Base-by-base conservation (phyloP, 2,329 filamentous ascomycete genomes). In the Neocatenulostroma microsporum region DNA sequence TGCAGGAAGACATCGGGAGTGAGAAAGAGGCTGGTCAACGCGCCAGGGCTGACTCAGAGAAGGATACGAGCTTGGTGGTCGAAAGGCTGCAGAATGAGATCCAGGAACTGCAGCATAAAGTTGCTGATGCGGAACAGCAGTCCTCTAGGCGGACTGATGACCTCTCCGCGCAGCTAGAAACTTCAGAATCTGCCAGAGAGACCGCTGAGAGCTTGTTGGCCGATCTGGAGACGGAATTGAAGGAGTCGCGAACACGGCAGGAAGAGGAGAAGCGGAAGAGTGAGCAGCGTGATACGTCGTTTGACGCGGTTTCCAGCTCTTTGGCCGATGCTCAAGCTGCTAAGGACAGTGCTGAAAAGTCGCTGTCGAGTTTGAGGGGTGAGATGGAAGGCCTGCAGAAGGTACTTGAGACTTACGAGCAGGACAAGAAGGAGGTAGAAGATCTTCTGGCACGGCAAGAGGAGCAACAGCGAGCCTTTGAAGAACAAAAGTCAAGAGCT, bases 61-160 rank as follows among this genome's bases (percentile, higher is more conserved):
- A 47, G 17, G 40, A 50, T 18, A 24, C 36, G 9, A 42, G 29
- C 11, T 11, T 15, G 17, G 14, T 21, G 14, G 38, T 30, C 20
- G 44, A 50, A 20, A 37, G 37, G 11, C 31, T 54, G 17, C 48
- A 51, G 34, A 41, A 41, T 26, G 38, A 52, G 38, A 30, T 54
- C 9, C 42, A 48, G 24, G 30, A 27, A 14, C 23, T 45, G 21
- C 46, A 53, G 37, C 42, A 49, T 21, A 30, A 46, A 21, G 26
- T 45, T 14, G 30, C 36, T 14, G 43, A 49, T n/a, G 37, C 27
- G 18, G 33, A 43, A n/a, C 20, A n/a, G 37, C 19, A 26, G 29
- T 15, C 21, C 30, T 12, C 35, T 44, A 29, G 39, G 21, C 35
- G 29, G 8, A 32, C 41, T 3, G 40, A 46, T 12, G 41, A 42